A percentile compares a stretch with the other conserved stretches of the same genome.
These are phyloP conservation scores for Claviceps citrina DNA, from an alignment of 2,329 filamentous ascomycete species.

Conservation along the genomic window DNA sequence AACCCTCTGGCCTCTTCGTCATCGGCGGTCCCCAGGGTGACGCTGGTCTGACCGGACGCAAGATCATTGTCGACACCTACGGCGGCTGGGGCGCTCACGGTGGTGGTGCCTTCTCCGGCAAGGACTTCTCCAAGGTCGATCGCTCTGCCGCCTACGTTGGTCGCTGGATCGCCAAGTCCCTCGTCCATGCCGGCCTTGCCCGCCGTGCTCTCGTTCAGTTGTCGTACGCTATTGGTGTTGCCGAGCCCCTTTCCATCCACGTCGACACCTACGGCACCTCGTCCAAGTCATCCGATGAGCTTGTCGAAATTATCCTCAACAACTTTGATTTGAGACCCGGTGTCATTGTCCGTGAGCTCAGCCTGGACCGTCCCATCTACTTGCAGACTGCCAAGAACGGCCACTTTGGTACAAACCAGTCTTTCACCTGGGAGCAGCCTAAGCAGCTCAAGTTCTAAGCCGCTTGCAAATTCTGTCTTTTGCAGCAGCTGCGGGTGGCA, in stretches of 20 bases:
- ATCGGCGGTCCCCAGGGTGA: conserved; percentile 99
- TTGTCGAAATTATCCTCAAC: conserved; percentile 81
- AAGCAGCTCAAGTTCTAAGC: conserved; percentile 83
- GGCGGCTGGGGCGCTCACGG: conserved; percentile 99
- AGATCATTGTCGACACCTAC: conserved; percentile 99
- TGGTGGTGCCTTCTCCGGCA: conserved; percentile 99
- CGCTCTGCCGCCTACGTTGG: conserved; percentile 93
- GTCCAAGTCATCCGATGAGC: conserved; percentile 72
- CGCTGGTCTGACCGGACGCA: conserved; percentile 93
- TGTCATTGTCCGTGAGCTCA: conserved; percentile 95
- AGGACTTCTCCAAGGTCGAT: conserved; percentile 99
- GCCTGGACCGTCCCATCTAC: conserved; percentile 94
- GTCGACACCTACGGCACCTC: conserved; percentile 97
- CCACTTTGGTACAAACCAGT: conserved; percentile 94
- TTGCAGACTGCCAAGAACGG: conserved; percentile 98
- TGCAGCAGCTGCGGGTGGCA: conserved; percentile 1
- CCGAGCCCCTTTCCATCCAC: conserved; percentile 94
- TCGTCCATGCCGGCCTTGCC: conserved; percentile 75
- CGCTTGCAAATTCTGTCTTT: not conserved
- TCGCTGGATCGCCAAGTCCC: conserved; percentile 98
- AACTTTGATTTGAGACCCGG: conserved; percentile 98
- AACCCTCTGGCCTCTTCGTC: conserved; percentile 97
- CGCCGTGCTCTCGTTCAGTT: conserved; percentile 93
- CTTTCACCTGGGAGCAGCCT: conserved; percentile 96
- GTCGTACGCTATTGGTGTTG: conserved; percentile 97